Evolutionary conservation across 331 rosid genomes (phyloP).

Genomic region (Arachis monticola): DNA sequence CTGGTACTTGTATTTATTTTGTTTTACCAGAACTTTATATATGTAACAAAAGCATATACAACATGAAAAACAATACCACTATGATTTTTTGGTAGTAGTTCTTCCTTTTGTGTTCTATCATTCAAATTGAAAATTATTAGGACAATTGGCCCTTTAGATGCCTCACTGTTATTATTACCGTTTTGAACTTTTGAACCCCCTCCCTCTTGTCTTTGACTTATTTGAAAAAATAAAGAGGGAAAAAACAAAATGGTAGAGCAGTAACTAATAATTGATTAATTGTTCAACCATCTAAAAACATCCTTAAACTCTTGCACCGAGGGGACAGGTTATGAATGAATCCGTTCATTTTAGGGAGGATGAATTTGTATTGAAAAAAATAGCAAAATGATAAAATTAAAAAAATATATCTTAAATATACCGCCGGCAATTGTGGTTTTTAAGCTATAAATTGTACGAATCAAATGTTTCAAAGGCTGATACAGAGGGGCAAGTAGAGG

Average conservation of each 20-base stretch:
- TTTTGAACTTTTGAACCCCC: not conserved
- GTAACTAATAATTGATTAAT: not conserved
- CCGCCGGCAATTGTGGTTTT: not conserved
- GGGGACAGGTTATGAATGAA: not conserved
- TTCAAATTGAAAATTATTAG: slow-evolving; percentile 18
- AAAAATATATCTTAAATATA: not conserved
- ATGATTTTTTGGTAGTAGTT: slow-evolving; percentile 25
- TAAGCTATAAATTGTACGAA: not conserved
- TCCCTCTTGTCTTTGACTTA: not conserved
- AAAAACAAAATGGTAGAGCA: not conserved
- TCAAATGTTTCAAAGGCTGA: not conserved
- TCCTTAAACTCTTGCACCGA: not conserved
- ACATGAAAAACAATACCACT: slow-evolving; percentile 7
- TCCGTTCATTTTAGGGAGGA: not conserved
- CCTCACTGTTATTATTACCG: not conserved
- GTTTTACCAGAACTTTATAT: slow-evolving; percentile 22
- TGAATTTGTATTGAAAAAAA: not conserved
- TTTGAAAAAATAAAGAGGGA: not conserved
- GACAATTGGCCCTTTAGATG: slow-evolving; percentile 14
- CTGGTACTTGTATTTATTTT: slow-evolving; percentile 16
- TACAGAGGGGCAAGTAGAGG: slow-evolving; percentile 6
- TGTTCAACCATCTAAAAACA: not conserved
- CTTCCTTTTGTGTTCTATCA: slow-evolving; percentile 15
- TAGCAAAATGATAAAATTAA: no score
- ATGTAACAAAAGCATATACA: slow-evolving; percentile 33